phyloP scores from a whole-genome alignment of 129 eudicot genomes.

The Escallonia rubra region DNA sequence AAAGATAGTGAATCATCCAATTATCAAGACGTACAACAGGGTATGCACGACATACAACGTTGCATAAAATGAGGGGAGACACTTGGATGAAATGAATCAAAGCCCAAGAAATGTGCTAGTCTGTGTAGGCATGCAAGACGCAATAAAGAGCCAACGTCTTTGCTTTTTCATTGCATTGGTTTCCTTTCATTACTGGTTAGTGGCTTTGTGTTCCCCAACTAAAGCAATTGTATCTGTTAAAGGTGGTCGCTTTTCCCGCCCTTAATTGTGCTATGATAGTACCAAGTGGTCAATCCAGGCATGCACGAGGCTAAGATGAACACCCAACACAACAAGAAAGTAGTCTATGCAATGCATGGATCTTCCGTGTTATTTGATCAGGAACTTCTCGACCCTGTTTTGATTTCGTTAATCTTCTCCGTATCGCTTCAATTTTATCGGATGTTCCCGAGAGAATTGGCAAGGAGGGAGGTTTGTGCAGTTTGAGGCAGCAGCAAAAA shows the following conservation, averaged over 20 bases:
- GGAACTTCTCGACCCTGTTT: too few species aligned
- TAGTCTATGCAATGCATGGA: too few species aligned
- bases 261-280: slow-evolving; percentile 2
- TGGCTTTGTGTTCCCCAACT: slow-evolving; percentile 57
- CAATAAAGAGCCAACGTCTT: slow-evolving; percentile 29
- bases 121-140: slow-evolving; percentile 45
- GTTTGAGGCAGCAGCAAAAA: too few species aligned
- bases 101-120: slow-evolving; percentile 21
- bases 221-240: slow-evolving; percentile 49
- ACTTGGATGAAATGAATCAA: slow-evolving; percentile 7
- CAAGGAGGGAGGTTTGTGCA: too few species aligned
- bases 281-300: slow-evolving; percentile 6
- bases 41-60: background rate
- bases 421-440: too few species aligned
- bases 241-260: slow-evolving; percentile 42
- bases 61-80: slow-evolving; percentile 15
- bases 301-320: too few species aligned
- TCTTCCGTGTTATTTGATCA: too few species aligned
- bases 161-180: slow-evolving; percentile 47
- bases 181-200: slow-evolving; percentile 33
- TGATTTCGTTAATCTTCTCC: too few species aligned
- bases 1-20: slow-evolving; percentile 17
- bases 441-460: too few species aligned
- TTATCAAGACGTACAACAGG: slow-evolving; percentile 2
- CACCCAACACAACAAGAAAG: too few species aligned